Base-by-base conservation (phyloP, 208 protist genomes). In the Trypanosoma congolense region DNA sequence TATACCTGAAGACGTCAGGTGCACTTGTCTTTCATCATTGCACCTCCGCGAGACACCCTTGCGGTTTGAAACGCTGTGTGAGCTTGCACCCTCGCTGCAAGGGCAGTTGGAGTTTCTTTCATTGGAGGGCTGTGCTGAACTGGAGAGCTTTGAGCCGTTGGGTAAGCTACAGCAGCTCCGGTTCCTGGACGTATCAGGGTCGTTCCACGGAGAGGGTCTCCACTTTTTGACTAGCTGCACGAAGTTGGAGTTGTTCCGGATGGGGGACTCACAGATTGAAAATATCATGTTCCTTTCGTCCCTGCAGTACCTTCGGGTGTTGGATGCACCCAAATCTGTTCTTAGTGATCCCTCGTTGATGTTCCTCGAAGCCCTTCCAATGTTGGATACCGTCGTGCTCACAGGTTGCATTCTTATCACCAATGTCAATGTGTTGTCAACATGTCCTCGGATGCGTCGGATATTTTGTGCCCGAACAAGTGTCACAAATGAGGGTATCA, bases 401-500 rank as follows among this genome's bases (percentile, higher is more conserved):
- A 84, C 74, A 9, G 72, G 67, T 24, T 88, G 84, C 38, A 54
- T 79, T 35, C 73, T 77, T 58, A 80, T 92, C 30, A 80, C 80
- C 18, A 77, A 83, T 56, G 63, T 92, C 14, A 92, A 92, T 69
- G 80, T 87, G 14, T 67, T 92, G 24, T 64, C 61, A n/a, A 83
- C 65, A 10, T 92, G 84, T 65, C 78, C 80, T 1, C 65, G 73
- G 28, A 88, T 92, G 25, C 67, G 67, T 8, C 84, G 80, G 43
- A 80, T 89, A 40, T 77, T 88, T 40, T 87, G 84, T 52, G 67
- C 72, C 9, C 51, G 65, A 22, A 87, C 80, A 31, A 65, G 69
- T 10, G 72, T 92, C n/a, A 86, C 68, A 19, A 73, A 86, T 53
- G 78, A 84, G n/a, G 80, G 84, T 24, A 75, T 88, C 33, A 70